Evolutionary conservation across 306 rosid genomes (phyloP).

Genomic region (Betula pendula): DNA sequence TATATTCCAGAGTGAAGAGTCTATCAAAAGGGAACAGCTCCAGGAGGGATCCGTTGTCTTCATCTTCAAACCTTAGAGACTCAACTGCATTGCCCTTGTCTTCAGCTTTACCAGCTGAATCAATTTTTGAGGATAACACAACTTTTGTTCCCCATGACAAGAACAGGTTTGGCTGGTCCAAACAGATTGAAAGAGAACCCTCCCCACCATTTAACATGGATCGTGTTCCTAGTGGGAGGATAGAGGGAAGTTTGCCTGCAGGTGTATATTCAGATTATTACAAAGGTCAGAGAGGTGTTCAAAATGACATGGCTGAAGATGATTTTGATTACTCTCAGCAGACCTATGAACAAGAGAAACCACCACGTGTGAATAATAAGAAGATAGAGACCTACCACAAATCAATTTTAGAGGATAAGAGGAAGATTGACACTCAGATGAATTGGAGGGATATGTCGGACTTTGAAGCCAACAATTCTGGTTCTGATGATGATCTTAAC

Average conservation of each 20-base stretch:
- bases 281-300: constrained; percentile 51
- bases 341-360: constrained; percentile 47
- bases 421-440: constrained; percentile 42
- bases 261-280: constrained; percentile 49
- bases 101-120: constrained; percentile 41
- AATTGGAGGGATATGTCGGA: constrained; percentile 42
- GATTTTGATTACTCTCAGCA: constrained; percentile 49
- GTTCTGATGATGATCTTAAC: constrained; percentile 63
- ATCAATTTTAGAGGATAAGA: constrained; percentile 45
- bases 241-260: constrained; percentile 50
- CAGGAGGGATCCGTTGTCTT: constrained; percentile 59
- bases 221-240: constrained; percentile 62
- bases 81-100: constrained; percentile 56
- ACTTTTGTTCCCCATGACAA: constrained; percentile 50
- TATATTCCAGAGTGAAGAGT: constrained; percentile 64
- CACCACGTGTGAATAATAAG: constrained; percentile 41
- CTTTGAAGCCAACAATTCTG: constrained; percentile 38
- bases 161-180: constrained; percentile 75
- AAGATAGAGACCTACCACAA: constrained; percentile 42
- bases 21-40: constrained; percentile 67
- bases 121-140: constrained; percentile 51
- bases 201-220: constrained; percentile 56
- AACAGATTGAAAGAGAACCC: constrained; percentile 63
- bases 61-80: constrained; percentile 55
- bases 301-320: constrained; percentile 46